Evolutionary conservation across 805 yeast genomes (phyloP), one percentile per base, ranked within the genome.

Genomic region (Candida loeiensis): DNA sequence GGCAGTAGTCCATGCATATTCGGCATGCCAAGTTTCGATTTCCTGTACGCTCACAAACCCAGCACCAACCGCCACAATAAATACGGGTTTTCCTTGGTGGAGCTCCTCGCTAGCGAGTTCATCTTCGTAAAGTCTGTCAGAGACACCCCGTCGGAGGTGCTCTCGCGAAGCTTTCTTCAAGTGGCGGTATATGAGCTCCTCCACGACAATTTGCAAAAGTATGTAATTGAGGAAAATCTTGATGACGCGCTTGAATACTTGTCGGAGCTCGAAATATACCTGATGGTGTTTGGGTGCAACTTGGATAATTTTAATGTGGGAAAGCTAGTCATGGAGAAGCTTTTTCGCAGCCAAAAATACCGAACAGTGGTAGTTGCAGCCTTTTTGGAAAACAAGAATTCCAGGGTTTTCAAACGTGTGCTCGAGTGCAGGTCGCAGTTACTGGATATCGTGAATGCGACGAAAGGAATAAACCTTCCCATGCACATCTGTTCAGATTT

Each of bases 301-400:
- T 16, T 30, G n/a, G 18, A 30, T 4, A 11, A 5, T 11, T 5
- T 30, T 14, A 18, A 30, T 13, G 13, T 30, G 4, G 33, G 33
- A 8, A 5, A 18, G 12, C 3, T 17, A n/a, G 17, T 30, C 14
- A 11, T 17, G 33, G 18, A 30, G 15, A 6, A 4, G 13, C 20
- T 30, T 16, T 30, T 30, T 30, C 18, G 33, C 33, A 30, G 21
- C 33, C 33, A 30, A 30, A 30, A 30, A 11, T 30, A 16, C 21
- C 33, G 33, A 9, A 30, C 33, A 4, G 4, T 11, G 5, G 33
- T 30, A 6, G 13, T 30, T 30, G 33, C 33, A 4, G 33, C 33
- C 3, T 30, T 17, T 18, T 30, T 30, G 21, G 21, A 30, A 13
- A 12, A 14, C 20, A 21, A 30, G 18, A 16, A 17, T 6, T 9